Evolutionary conservation across 139 green algal genomes (phyloP), one percentile per base, ranked within the genome.

Genomic region (Zygnema cylindricum): DNA sequence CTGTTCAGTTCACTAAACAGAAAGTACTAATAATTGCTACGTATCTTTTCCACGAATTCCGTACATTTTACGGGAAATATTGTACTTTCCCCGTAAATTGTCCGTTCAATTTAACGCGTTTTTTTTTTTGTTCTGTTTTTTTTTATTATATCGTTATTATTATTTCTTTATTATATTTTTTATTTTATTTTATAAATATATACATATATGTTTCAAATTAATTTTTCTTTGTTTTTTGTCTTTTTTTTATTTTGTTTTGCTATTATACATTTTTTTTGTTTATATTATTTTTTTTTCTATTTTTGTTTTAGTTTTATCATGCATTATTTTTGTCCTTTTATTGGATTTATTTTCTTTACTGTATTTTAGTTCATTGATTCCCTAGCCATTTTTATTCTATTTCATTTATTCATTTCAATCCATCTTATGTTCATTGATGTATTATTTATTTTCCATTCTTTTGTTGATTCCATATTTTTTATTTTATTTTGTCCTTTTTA

Each of bases 171-270:
- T 30, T 30, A 35, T 30, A 25, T 30, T 73, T 30, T 30, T 30
- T 30, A 73, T 73, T 73, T 73, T 30, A 30, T 25, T 25, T 30
- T 30, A 25, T 79, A 43, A 54, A 3, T 7, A 16, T 43, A 25
- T 3, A 7, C 3, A 3, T 25, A 54, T 23, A 79, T 43, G 71
- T 41, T 41, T 3, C 7, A 79, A 79, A 16, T 43, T 3, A 79
- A 11, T 54, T 41, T 79, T 41, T 79, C 71, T 16, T 43, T 79
- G 36, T 41, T 79, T 7, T 79, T 79, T 79, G 7, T 79, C 21
- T 79, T 79, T 79, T 43, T 43, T 7, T 41, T 25, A n/a, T 79
- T 79, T 79, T 79, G 3, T 79, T 79, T 16, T 79, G 71, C 21
- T 16, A 79, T 7, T 16, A 40, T 41, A 16, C 36, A 41, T 43